Percentiles rank a stretch among this genome's conserved stretches.
Conservation (phyloP, 257 asterid genomes). For the Lycium barbarum region DNA sequence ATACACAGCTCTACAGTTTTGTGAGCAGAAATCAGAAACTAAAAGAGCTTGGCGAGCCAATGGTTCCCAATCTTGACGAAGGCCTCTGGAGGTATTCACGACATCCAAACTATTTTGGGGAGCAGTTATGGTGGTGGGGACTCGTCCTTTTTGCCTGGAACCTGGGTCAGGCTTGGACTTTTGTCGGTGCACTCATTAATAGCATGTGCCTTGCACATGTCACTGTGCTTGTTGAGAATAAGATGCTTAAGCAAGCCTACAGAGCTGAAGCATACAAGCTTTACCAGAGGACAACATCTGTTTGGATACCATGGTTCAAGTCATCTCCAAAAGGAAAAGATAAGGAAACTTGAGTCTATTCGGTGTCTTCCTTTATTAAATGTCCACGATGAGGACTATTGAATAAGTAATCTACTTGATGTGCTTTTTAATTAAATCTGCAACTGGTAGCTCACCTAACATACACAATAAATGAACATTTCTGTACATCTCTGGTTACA, state of each 20-base stretch:
- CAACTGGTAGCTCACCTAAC: background rate
- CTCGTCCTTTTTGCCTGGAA: conserved; percentile 73
- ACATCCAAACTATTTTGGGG: conserved; percentile 94
- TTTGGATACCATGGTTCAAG: conserved; percentile 93
- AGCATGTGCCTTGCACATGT: conserved; percentile 85
- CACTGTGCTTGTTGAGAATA: conserved; percentile 79
- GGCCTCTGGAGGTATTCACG: conserved; percentile 88
- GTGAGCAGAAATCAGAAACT: conserved; percentile 57
- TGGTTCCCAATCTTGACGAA: conserved; percentile 67
- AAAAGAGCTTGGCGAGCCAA: conserved; percentile 54
- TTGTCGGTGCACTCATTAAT: conserved; percentile 69
- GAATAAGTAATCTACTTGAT: background rate
- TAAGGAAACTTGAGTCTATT: conserved; percentile 38
- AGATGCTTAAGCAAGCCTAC: conserved; percentile 74
- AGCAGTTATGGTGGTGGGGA: conserved; percentile 99
- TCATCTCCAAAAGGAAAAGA: conserved; percentile 45
- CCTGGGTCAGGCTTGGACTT: conserved; percentile 68
- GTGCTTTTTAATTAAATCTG: background rate
- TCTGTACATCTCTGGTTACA: background rate
- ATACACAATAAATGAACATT: background rate
- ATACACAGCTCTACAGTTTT: conserved; percentile 77
- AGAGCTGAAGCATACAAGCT: conserved; percentile 74
- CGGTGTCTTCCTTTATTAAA: background rate
- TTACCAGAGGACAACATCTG: conserved; percentile 77
- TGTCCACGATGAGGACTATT: background rate